phyloP scores from a whole-genome alignment of 805 yeast genomes.

The Cephaloascus albidus region DNA sequence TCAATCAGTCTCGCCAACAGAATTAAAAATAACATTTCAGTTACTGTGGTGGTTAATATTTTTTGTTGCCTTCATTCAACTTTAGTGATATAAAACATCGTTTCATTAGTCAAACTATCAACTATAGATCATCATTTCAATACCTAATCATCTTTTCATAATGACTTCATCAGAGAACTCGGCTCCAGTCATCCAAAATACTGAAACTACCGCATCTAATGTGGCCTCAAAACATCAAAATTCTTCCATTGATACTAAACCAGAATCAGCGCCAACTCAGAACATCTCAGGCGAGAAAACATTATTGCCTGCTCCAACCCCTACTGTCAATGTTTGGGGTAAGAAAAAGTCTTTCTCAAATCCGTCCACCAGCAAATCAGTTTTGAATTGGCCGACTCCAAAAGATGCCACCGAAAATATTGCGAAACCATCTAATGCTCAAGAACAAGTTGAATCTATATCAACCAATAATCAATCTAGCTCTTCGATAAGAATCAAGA shows the following conservation, averaged over 20 bases:
- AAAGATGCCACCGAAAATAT: conserved; percentile 4
- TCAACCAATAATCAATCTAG: too few relatives aligned
- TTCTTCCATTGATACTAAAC: neutral
- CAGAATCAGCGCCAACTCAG: neutral
- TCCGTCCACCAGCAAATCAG: neutral
- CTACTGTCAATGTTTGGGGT: conserved; percentile 1
- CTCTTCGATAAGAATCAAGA: neutral
- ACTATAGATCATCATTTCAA: neutral
- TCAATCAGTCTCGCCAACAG: neutral
- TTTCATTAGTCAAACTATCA: neutral
- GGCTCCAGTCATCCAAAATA: neutral
- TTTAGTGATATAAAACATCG: neutral
- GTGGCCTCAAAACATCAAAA: neutral
- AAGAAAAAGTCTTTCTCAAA: neutral
- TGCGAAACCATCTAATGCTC: conserved; percentile 4
- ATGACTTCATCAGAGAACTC: neutral
- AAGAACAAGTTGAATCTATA: conserved; percentile 6
- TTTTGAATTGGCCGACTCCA: conserved; percentile 13
- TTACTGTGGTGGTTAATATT: too few relatives aligned
- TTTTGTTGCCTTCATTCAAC: neutral
- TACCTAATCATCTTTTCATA: neutral
- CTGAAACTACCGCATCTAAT: neutral
- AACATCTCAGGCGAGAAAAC: neutral
- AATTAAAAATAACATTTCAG: too few relatives aligned
- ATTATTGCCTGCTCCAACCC: neutral